Evolutionary conservation across 2,329 filamentous ascomycete species (phyloP), one percentile per base, ranked within the genome.

Genomic region (Diaporthe velutina): DNA sequence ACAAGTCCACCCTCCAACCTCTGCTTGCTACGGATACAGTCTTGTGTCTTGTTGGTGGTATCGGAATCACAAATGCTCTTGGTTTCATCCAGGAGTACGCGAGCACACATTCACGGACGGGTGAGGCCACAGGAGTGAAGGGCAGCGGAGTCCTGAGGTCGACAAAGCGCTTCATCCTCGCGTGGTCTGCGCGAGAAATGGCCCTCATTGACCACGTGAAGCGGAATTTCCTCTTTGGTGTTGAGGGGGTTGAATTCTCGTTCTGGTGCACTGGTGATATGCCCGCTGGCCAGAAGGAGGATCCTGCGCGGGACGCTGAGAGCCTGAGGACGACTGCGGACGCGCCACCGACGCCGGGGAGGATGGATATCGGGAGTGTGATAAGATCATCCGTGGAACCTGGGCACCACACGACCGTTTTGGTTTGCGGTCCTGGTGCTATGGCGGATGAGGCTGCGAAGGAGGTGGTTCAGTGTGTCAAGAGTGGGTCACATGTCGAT

Each of bases 391-490:
- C 64, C 4, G 12, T 68, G 64, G 64, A 68, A 22, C 13, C 15
- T 40, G 64, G 64, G n/a, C 73, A 33, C 22, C 79, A 79, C 25
- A 80, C 78, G 1, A 77, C 78, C 0, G 78, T 81, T 2, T 28
- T 81, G 1, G 78, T 80, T 2, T 81, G 80, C 33, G 80, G 80
- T 0, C 80, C 80, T 1, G 77, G 75, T 10, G 75, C 71, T 5
- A 81, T 81, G 80, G 79, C 79, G 0, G 80, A 81, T 35, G 80
- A 80, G 38, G 79, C 78, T 3, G 73, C 78, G 54, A 75, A 38
- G n/a, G 71, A 78, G 64, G 76, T 79, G 30, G 73, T 78, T 4
- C n/a, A 52, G 54, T 76, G 78, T 75, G 71, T 79, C 38, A 75
- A 76, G 74, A 76, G 79, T 61, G 73, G 80, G 28, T 74, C 55